phyloP scores from a whole-genome alignment of 352 stramenopile genomes.

The Globisporangium splendens region DNA sequence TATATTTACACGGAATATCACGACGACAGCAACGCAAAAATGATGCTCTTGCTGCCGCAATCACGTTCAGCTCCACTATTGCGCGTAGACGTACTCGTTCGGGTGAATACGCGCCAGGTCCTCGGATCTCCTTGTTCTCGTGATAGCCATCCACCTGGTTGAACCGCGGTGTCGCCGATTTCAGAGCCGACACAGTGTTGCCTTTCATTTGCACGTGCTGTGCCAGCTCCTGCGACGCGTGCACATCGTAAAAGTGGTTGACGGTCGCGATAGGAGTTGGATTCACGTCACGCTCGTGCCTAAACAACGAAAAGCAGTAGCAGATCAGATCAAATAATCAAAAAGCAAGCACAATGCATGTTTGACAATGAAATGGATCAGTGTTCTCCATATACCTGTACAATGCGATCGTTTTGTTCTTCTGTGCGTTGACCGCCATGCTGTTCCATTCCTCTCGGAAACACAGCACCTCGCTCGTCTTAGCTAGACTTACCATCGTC shows the following conservation, averaged over 20 bases:
- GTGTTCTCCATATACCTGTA: slow-evolving; percentile 17
- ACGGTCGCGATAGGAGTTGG: slow-evolving; percentile 36
- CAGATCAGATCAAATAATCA: neutral
- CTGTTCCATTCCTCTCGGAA: slow-evolving; percentile 43
- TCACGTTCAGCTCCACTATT: no score
- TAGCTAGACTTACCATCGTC: no score
- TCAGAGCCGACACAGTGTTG: slow-evolving; percentile 31
- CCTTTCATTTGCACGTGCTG: slow-evolving; percentile 26
- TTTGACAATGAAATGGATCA: no score
- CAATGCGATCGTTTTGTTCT: slow-evolving; percentile 17
- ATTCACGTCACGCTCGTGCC: slow-evolving; percentile 48
- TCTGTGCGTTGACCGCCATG: slow-evolving; percentile 25
- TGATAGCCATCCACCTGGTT: neutral
- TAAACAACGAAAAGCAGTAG: neutral
- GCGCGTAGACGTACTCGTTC: slow-evolving; percentile 38
- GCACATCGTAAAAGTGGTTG: slow-evolving; percentile 40
- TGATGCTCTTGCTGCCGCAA: no score
- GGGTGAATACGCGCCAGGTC: slow-evolving; percentile 39
- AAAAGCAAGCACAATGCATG: slow-evolving; percentile 1
- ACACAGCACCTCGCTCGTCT: no score
- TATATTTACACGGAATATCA: slow-evolving; percentile 1
- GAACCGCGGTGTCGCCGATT: slow-evolving; percentile 52
- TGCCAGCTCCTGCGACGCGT: slow-evolving; percentile 33
- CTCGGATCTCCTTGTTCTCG: slow-evolving; percentile 10
- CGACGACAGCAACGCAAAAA: neutral